A percentile compares a stretch with the other conserved stretches of the same genome.
Evolutionary conservation across 768 basidiomycete genomes (phyloP).

Genomic region (Hortiboletus campestris): DNA sequence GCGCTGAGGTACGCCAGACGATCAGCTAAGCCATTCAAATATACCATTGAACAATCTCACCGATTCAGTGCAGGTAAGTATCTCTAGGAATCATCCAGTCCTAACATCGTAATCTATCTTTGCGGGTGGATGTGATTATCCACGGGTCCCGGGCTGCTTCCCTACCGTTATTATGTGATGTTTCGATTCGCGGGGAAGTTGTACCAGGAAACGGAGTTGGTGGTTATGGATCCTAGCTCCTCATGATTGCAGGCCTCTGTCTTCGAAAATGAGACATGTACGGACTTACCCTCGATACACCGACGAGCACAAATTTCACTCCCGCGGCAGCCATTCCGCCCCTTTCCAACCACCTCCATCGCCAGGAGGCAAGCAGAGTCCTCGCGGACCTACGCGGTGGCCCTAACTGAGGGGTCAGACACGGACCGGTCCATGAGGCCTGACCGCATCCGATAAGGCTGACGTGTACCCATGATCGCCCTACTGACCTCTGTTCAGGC

Average conservation of each 20-base stretch:
- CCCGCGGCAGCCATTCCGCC: no score
- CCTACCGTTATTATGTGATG: neutral
- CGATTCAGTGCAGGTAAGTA: neutral
- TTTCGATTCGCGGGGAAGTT: neutral
- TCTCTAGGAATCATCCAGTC: neutral
- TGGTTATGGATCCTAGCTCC: neutral
- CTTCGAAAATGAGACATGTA: neutral
- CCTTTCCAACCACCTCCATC: no score
- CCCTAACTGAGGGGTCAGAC: neutral
- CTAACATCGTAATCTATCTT: neutral
- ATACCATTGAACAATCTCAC: no score
- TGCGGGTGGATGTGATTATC: neutral
- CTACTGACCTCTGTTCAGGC: slow-evolving; percentile 2
- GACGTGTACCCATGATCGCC: neutral
- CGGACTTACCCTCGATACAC: neutral
- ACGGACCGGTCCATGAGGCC: neutral
- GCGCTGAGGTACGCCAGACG: neutral
- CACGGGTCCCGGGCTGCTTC: no score
- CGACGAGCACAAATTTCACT: neutral
- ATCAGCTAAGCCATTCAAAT: neutral
- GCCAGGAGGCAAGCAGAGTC: neutral
- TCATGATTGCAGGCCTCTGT: neutral
- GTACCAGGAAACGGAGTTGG: neutral
- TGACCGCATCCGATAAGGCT: neutral
- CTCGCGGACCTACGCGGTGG: neutral